Evolutionary conservation across 495 filamentous ascomycete species (phyloP).

Genomic region (Geoglossum glabrum): DNA sequence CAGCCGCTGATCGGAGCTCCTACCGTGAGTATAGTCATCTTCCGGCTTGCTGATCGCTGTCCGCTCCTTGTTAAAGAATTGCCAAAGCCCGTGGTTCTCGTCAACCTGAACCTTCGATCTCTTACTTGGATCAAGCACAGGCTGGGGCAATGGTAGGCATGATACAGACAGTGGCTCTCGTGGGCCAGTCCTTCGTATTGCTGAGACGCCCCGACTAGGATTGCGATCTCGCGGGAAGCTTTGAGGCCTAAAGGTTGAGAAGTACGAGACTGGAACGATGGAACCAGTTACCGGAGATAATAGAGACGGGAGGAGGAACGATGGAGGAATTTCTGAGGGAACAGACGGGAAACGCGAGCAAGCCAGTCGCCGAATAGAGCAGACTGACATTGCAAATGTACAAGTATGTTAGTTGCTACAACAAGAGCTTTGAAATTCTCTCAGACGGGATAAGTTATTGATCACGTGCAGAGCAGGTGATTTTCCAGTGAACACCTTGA

Average conservation of each 20-base stretch:
- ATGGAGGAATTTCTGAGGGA: neutral
- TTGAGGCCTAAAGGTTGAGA: constrained; percentile 17
- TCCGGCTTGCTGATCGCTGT: constrained; percentile 44
- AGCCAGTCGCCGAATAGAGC: neutral
- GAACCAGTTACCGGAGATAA: neutral
- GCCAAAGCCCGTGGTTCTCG: constrained; percentile 76
- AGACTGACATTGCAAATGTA: neutral
- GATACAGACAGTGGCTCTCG: constrained; percentile 46
- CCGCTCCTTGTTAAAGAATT: constrained; percentile 56
- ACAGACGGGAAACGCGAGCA: neutral
- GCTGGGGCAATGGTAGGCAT: constrained; percentile 53
- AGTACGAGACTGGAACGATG: constrained; percentile 5
- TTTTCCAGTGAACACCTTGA: neutral
- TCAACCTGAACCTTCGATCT: constrained; percentile 35
- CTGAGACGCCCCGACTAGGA: constrained; percentile 57
- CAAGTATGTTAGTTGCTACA: too few relatives aligned
- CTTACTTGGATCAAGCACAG: constrained; percentile 32
- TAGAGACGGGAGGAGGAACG: constrained; percentile 6
- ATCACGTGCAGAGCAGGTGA: neutral
- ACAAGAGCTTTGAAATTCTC: too few relatives aligned
- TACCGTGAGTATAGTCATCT: constrained; percentile 47
- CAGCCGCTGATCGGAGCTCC: constrained; percentile 6
- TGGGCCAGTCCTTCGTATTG: constrained; percentile 56
- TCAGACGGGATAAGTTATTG: neutral
- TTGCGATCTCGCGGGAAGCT: constrained; percentile 33